These are phyloP conservation scores for Lactarius vividus DNA, from an alignment of 768 basidiomycete genomes.

Conservation along the genomic window DNA sequence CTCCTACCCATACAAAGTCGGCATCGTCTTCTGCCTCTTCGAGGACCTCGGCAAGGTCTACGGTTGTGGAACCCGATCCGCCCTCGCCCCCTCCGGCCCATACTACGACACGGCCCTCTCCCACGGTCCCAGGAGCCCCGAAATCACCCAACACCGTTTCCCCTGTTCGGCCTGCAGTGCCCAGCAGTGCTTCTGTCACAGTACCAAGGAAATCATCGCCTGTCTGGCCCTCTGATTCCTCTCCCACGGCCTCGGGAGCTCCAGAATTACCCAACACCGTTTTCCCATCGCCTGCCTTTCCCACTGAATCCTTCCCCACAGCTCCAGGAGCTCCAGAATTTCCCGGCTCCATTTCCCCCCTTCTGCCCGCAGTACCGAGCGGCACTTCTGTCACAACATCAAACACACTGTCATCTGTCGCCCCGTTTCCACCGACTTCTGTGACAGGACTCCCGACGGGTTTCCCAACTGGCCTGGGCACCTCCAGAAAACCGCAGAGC, in stretches of 20 bases:
- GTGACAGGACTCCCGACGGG: background rate
- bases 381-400: background rate
- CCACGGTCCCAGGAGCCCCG: background rate
- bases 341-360: background rate
- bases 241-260: background rate
- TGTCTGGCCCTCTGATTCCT: background rate
- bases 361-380: background rate
- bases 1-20: background rate
- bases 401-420: background rate
- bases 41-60: background rate
- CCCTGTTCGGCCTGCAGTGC: background rate
- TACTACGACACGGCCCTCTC: background rate
- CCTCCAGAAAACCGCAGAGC: constrained; percentile 12
- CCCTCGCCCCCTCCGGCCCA: background rate
- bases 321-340: background rate
- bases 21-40: background rate
- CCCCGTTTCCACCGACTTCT: background rate
- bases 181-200: background rate
- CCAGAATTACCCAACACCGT: background rate
- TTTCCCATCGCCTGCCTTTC: background rate
- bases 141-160: background rate
- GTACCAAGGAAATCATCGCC: background rate
- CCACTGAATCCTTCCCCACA: background rate
- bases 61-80: background rate
- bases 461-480: background rate